Conservation (phyloP, 371 early-diverging fungal genomes). For the Mortierella sp. region DNA sequence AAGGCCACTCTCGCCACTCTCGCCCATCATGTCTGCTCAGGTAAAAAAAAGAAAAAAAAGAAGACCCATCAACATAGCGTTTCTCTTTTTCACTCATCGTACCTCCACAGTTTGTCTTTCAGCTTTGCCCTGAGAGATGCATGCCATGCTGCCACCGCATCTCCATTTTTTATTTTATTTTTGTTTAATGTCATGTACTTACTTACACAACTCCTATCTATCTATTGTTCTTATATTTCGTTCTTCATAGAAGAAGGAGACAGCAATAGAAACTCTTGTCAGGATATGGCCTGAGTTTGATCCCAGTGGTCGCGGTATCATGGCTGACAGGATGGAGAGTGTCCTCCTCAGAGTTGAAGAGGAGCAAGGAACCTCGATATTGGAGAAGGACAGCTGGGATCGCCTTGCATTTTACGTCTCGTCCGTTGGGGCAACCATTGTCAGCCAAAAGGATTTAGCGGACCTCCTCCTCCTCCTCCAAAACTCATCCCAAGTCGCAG, state of each 20-base stretch:
- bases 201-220: background rate
- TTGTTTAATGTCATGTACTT: background rate
- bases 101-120: background rate
- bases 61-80: background rate
- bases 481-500: slow-evolving; percentile 11
- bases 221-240: background rate
- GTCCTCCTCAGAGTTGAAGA: slow-evolving; percentile 45
- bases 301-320: slow-evolving; percentile 33
- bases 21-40: slow-evolving; percentile 2
- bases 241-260: slow-evolving; percentile 8
- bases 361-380: slow-evolving; percentile 33
- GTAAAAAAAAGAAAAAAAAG: background rate
- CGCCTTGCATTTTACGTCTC: slow-evolving; percentile 26
- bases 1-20: background rate
- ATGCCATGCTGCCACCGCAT: background rate
- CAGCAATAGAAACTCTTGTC: slow-evolving; percentile 30
- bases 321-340: slow-evolving; percentile 43
- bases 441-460: slow-evolving; percentile 42
- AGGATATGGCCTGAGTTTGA: slow-evolving; percentile 56
- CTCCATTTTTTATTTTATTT: background rate
- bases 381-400: slow-evolving; percentile 31
- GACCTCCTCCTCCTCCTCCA: slow-evolving; percentile 40
- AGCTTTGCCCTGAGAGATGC: slow-evolving; percentile 4
- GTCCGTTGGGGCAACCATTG: slow-evolving; percentile 30
- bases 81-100: background rate